Evolutionary conservation across 208 protist species (phyloP).

Genomic region (Porcisia hertigi): DNA sequence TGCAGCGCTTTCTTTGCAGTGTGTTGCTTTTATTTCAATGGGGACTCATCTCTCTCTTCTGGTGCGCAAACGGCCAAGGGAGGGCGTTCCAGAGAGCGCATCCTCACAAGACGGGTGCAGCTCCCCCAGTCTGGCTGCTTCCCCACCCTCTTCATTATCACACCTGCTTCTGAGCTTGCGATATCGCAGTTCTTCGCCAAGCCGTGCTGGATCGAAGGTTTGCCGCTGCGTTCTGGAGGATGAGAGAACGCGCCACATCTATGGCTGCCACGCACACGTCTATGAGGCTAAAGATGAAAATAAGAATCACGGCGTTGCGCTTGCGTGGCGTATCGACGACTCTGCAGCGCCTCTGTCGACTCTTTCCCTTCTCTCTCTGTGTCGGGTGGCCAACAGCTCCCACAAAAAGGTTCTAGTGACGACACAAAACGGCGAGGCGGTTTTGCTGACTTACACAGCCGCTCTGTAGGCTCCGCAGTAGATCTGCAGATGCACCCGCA

Average conservation of each 20-base stretch:
- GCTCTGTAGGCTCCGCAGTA: conserved; percentile 11
- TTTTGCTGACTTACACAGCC: conserved; percentile 56
- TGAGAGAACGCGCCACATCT: conserved; percentile 38
- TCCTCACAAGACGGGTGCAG: neutral
- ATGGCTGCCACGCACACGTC: conserved; percentile 75
- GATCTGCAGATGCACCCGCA: neutral
- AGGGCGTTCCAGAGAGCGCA: neutral
- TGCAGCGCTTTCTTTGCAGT: neutral
- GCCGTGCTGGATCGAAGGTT: conserved; percentile 19
- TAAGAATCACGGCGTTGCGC: conserved; percentile 63
- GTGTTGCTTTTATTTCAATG: neutral
- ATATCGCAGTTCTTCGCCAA: neutral
- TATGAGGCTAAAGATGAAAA: conserved; percentile 48
- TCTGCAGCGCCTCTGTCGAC: conserved; percentile 17
- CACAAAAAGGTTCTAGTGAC: conserved; percentile 63
- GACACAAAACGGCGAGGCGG: conserved; percentile 7
- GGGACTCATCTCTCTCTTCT: neutral
- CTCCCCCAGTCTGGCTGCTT: neutral
- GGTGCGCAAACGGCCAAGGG: neutral
- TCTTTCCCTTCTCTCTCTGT: conserved; percentile 53
- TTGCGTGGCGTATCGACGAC: conserved; percentile 57
- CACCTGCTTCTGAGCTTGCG: conserved; percentile 25
- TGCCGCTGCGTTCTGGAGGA: conserved; percentile 47
- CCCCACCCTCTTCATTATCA: neutral
- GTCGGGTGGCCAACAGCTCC: conserved; percentile 80